Percentiles rank a stretch among this genome's conserved stretches.
phyloP scores from a whole-genome alignment of 176 grass and related monocot species.

The Oryza meridionalis region DNA sequence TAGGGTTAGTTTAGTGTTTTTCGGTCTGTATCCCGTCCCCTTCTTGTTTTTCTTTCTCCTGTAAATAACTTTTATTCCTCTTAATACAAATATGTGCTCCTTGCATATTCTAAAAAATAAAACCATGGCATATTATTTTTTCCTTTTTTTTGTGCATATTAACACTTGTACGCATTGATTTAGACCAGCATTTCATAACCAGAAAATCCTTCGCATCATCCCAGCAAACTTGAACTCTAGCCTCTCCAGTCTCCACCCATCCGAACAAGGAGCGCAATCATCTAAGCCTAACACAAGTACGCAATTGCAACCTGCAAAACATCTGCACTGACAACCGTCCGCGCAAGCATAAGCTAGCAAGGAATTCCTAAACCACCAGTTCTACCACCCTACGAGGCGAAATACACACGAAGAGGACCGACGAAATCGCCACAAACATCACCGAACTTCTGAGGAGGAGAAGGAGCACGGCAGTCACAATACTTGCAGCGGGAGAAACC shows the following conservation, averaged over 20 bases:
- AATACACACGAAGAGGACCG: not conserved
- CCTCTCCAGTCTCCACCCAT: not conserved
- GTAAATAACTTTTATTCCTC: too few relatives aligned
- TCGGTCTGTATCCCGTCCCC: too few relatives aligned
- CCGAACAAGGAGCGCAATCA: not conserved
- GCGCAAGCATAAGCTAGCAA: not conserved
- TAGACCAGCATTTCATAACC: not conserved
- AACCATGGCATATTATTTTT: not conserved
- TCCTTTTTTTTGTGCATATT: too few relatives aligned
- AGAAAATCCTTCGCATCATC: not conserved
- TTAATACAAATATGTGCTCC: too few relatives aligned
- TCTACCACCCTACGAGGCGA: not conserved
- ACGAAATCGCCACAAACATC: not conserved
- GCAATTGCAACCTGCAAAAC: not conserved
- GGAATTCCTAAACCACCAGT: not conserved
- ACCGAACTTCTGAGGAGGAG: not conserved
- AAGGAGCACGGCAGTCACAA: not conserved
- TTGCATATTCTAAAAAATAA: too few relatives aligned
- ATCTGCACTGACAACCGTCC: not conserved
- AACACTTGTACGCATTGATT: not conserved
- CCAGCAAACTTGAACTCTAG: not conserved
- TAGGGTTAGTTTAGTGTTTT: too few relatives aligned
- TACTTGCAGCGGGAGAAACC: slow-evolving; percentile 8
- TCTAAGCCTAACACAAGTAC: not conserved
- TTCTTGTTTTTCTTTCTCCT: too few relatives aligned